Conservation (phyloP, 2,329 filamentous ascomycete genomes). For the Alternaria ethzedia region DNA sequence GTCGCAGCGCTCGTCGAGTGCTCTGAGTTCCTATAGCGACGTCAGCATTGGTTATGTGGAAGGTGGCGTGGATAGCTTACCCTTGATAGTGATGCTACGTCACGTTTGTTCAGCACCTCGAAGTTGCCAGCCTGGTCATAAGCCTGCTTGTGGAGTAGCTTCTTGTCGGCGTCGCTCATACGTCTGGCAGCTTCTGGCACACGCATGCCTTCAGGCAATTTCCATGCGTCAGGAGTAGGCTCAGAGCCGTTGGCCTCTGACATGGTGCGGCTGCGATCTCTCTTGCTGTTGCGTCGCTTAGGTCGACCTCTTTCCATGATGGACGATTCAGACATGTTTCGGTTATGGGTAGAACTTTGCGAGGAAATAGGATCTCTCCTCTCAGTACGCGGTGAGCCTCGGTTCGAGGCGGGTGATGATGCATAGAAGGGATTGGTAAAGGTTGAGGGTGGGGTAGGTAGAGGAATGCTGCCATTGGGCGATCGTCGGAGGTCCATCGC, state of each 20-base stretch:
- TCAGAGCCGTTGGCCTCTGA: constrained; percentile 42
- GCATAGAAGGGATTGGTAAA: constrained; percentile 41
- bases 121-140: constrained; percentile 49
- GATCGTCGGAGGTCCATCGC: constrained; percentile 41
- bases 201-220: constrained; percentile 46
- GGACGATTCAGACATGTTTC: constrained; percentile 48
- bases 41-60: constrained; percentile 22
- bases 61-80: constrained; percentile 47
- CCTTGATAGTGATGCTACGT: constrained; percentile 63
- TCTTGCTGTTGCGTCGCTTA: constrained; percentile 40
- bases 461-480: constrained; percentile 34
- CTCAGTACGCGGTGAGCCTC: constrained; percentile 42
- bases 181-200: constrained; percentile 42
- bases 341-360: constrained; percentile 31
- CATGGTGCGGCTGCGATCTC: constrained; percentile 39
- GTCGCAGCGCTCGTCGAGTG: constrained; percentile 77
- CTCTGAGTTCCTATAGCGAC: constrained; percentile 68
- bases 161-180: constrained; percentile 46
- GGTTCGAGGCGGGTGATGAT: constrained; percentile 37
- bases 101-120: constrained; percentile 48
- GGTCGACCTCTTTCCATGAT: constrained; percentile 49
- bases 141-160: constrained; percentile 48
- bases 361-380: constrained; percentile 38
- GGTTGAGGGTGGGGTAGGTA: constrained; percentile 41
- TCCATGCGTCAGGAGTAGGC: constrained; percentile 41